phyloP scores from a whole-genome alignment of 257 asterid species.

The Ophiorrhiza pumila region DNA sequence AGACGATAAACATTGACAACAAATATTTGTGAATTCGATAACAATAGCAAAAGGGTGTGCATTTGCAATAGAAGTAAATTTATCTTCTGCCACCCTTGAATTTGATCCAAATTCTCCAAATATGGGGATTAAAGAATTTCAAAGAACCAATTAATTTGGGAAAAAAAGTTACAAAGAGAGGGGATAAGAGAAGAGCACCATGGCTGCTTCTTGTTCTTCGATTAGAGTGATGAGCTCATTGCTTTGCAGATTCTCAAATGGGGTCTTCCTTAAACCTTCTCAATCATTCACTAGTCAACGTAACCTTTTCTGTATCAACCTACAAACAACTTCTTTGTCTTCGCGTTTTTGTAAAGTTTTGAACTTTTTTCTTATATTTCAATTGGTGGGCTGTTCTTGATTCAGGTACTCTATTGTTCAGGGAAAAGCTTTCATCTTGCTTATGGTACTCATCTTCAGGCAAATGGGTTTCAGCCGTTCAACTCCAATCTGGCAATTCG shows the following conservation, averaged over 20 bases:
- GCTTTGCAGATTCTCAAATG: conserved; percentile 55
- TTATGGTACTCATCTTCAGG: conserved; percentile 42
- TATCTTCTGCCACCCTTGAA: background rate
- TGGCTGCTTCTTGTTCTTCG: conserved; percentile 46
- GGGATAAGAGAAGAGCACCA: conserved; percentile 11
- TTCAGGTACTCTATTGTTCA: conserved; percentile 35
- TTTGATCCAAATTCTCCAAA: background rate
- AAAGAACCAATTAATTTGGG: background rate
- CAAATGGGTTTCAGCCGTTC: conserved; percentile 33
- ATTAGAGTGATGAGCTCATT: conserved; percentile 52
- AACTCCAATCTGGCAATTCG: conserved; percentile 35
- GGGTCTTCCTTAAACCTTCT: conserved; percentile 55
- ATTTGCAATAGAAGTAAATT: too few relatives aligned
- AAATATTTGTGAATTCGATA: background rate
- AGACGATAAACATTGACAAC: too few relatives aligned
- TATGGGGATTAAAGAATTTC: background rate
- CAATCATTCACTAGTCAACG: conserved; percentile 31
- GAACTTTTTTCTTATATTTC: background rate
- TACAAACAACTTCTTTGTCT: background rate
- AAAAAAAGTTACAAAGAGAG: background rate
- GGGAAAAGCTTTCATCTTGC: conserved; percentile 38
- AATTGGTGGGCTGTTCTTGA: conserved; percentile 9
- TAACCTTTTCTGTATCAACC: conserved; percentile 18
- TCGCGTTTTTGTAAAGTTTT: background rate
- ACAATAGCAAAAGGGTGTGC: background rate